Evolutionary conservation across 345 rosid genomes (phyloP), one percentile per base, ranked within the genome.

Genomic region (Angophora floribunda): DNA sequence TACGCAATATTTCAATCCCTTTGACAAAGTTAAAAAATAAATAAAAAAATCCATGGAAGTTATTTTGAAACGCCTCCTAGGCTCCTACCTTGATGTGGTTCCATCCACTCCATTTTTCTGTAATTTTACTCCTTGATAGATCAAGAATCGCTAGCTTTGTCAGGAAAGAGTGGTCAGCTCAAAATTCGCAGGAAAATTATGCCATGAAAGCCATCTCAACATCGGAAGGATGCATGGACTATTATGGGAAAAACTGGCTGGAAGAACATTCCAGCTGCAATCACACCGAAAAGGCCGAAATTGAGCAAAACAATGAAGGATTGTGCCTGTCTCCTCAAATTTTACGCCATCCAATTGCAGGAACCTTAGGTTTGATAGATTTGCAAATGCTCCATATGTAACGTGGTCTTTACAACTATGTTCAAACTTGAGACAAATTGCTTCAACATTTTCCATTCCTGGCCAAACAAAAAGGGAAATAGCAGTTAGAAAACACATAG

Each of bases 21-120:
- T 63, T 63, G n/a, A n/a, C 2, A 1, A 63, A 1, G 13, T n/a
- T n/a, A 26, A 15, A 14, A 1, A 0, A 28, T 59, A n/a, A n/a
- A n/a, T 28, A 13, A 63, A 63, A n/a, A 63, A n/a, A 13, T 0
- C 13, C 0, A n/a, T n/a, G 1, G 0, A 63, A 63, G n/a, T 63
- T 63, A 28, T n/a, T 13, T n/a, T 63, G 70, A 63, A 63, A 63
- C 70, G 7, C 17, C 2, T 63, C 17, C 70, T 28, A 3, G 2
- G 70, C 36, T 63, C 30, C 70, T n/a, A 63, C 70, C 19, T 63
- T 13, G 75, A 63, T 13, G 70, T 63, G 70, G 70, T 9, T n/a
- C 70, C 70, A 63, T 63, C 36, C 19, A 13, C 36, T n/a, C 75
- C 75, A 63, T 13, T 13, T n/a, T n/a, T n/a, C 32, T n/a, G 75